Evolutionary conservation across 257 asterid genomes (phyloP).

Genomic region (Salvia hispanica): DNA sequence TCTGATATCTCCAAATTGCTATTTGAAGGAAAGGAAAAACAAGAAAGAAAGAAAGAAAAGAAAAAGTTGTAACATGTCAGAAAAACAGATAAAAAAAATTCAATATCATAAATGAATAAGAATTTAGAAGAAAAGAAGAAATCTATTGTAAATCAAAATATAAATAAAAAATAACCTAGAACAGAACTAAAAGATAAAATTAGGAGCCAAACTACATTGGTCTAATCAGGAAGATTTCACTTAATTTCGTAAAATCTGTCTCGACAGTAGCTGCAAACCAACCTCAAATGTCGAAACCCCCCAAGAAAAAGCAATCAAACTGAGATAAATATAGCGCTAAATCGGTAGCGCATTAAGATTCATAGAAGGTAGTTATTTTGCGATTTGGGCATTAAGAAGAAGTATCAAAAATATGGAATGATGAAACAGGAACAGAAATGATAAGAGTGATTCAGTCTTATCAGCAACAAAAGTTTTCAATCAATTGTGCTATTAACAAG

Average conservation of each 20-base stretch:
- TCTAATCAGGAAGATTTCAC: background rate
- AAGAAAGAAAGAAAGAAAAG: background rate
- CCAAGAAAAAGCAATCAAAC: background rate
- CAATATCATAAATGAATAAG: background rate
- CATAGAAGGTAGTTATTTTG: background rate
- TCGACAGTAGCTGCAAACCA: background rate
- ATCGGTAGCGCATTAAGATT: background rate
- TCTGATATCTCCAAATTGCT: constrained; percentile 98
- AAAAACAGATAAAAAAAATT: background rate
- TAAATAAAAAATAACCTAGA: background rate
- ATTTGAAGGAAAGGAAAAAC: constrained; percentile 18
- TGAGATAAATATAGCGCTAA: background rate
- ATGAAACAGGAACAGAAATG: too few species aligned
- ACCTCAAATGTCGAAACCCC: background rate
- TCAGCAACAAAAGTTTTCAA: background rate
- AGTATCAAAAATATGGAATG: background rate
- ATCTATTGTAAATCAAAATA: background rate
- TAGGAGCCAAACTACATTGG: constrained; percentile 14
- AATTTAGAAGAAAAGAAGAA: background rate
- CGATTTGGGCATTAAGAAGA: background rate
- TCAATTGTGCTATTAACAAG: background rate
- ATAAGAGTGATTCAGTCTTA: background rate
- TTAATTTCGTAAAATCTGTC: constrained; percentile 5
- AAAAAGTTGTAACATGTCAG: constrained; percentile 8
- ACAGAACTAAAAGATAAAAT: background rate